Base-by-base conservation (phyloP, 1,284 basidiomycete genomes). In the Vanrija pseudolonga region DNA sequence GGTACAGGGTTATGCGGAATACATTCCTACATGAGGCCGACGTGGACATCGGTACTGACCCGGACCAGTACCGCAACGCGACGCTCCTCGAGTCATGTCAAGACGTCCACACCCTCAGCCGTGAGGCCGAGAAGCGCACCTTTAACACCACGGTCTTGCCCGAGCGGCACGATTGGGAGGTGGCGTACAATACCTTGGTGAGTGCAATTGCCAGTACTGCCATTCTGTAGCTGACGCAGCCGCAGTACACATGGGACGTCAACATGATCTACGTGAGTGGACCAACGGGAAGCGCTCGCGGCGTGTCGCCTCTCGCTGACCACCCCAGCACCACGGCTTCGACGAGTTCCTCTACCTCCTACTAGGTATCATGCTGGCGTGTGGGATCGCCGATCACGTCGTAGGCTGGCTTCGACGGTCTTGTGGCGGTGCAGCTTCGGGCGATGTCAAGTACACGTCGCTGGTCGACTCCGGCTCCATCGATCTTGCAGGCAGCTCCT, bases 311-410 rank as follows among this genome's bases (percentile, higher is more conserved):
- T n/a, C 32, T 32, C 32, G 2, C 32, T 32, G 32, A 32, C 32
- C 32, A 7, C 14, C 32, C 12, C 2, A 64, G 60, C 57, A 61
- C 38, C 57, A 64, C 44, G 57, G 51, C 17, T 64, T 59, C 44
- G 62, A 60, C 4, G 59, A 55, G 51, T 41, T 49, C 22, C 46
- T 64, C 14, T 64, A 64, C 28, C 19, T 64, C n/a, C 53, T 64
- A 9, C 11, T 59, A 3, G 57, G 41, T 3, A 18, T 45, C 12
- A 49, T 53, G 4, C 32, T 64, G 6, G 14, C 57, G 14, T 42
- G 57, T 32, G 60, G 60, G 11, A 20, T 56, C 2, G 18, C 56
- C 45, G n/a, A n/a, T 7, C 39, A 20, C n/a, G 7, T 40, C n/a
- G 39, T 20, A 19, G 39, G 39, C 39, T 20, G 19, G n/a, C 39